Conservation (phyloP, 805 yeast species). For the Yarrowia sp. region DNA sequence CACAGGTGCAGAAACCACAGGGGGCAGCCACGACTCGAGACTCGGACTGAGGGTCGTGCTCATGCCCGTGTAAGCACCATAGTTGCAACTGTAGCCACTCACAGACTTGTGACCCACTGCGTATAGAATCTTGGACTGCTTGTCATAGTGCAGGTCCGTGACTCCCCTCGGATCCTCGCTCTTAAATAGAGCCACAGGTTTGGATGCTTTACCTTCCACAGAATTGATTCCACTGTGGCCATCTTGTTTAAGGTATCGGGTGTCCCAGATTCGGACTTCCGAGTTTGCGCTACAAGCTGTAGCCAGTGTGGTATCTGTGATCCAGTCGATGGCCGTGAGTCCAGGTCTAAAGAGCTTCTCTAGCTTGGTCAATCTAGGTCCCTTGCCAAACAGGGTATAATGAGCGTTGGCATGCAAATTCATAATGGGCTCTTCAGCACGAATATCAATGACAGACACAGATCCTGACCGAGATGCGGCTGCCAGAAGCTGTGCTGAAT, state of each 20-base stretch:
- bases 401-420: background rate
- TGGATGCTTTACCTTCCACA: background rate
- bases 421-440: background rate
- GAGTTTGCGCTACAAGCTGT: background rate
- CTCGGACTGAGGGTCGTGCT: background rate
- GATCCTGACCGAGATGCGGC: slow-evolving; percentile 8
- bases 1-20: background rate
- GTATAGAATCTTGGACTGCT: background rate
- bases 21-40: background rate
- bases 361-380: background rate
- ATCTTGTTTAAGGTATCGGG: background rate
- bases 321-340: slow-evolving; percentile 9
- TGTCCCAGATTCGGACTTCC: slow-evolving; percentile 9
- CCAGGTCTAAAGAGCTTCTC: background rate
- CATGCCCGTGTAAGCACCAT: background rate
- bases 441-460: background rate
- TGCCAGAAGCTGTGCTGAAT: background rate
- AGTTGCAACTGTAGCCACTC: background rate
- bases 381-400: background rate
- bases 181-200: background rate
- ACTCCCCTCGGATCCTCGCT: background rate
- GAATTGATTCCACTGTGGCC: background rate
- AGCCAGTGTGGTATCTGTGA: background rate
- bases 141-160: background rate
- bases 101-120: background rate